Evolutionary conservation across 1,284 basidiomycete genomes (phyloP), one percentile per base, ranked within the genome.

Genomic region (Mycena sp.): DNA sequence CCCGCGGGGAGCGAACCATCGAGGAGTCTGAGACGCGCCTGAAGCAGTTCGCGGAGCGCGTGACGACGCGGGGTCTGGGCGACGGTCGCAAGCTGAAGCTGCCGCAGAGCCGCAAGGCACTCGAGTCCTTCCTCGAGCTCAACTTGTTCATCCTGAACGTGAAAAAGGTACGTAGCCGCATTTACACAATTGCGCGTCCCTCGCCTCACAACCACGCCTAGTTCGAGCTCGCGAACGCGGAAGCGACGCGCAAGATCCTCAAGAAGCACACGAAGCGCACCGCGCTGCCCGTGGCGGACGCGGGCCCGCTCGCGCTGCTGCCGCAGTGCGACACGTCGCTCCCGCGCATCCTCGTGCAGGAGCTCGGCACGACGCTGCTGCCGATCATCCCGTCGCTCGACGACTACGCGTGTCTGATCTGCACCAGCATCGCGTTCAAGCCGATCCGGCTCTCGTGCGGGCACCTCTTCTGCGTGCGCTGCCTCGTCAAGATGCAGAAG

Each of bases 211-310:
- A 4, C 17, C 12, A 16, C 40, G 7, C n/a, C 11, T 40, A 92
- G 88, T 91, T 94, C 73, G 92, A 96, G 75, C 78, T 86, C 35
- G 94, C 94, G 9, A 98, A 95, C 69, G 85, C 92, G 7, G 95
- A 98, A 75, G 96, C 96, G 1, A 91, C 88, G 2, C 87, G 93
- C 45, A 95, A 95, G 78, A 95, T 95, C 64, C 85, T 98, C 64
- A 98, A 98, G 83, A 98, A 98, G 75, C 96, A 98, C 74, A 87
- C 93, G 28, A 98, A 98, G 76, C 88, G 94, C 5, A 95, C 93
- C 0, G 85, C 88, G 0, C 78, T 93, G 4, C 87, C 87, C 1
- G 74, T 85, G 17, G 82, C 84, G 29, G 65, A 74, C 59, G 57
- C 57, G 44, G 58, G 63, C n/a, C 43, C 67, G 12, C 57, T 71